These are phyloP conservation scores for Lobosporangium transversale DNA, from an alignment of 192 early-diverging fungal species.

Conservation along the genomic window DNA sequence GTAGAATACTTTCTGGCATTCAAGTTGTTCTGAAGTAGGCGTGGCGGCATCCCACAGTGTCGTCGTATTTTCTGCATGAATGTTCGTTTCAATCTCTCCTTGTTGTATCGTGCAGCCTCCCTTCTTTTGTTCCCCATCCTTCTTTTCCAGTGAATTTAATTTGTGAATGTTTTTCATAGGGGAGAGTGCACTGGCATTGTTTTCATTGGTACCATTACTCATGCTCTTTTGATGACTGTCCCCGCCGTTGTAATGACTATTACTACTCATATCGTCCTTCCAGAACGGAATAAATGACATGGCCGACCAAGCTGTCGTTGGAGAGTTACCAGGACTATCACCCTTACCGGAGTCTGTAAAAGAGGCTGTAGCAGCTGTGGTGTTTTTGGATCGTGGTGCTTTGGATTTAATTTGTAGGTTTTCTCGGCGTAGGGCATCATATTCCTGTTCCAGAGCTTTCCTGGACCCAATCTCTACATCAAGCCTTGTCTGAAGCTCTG, in stretches of 20 bases:
- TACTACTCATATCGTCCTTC: too few species aligned
- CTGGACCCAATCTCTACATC: constrained; percentile 23
- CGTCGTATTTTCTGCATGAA: not conserved
- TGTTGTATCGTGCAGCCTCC: too few species aligned
- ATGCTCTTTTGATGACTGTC: constrained; percentile 19
- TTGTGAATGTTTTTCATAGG: not conserved
- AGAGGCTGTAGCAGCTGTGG: not conserved
- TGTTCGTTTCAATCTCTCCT: constrained; percentile 6
- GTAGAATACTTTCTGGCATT: constrained; percentile 16
- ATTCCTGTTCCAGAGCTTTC: constrained; percentile 26
- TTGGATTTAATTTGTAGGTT: not conserved
- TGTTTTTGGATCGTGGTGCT: not conserved
- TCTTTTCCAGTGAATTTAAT: not conserved
- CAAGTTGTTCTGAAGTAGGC: constrained; percentile 17
- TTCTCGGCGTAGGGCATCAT: constrained; percentile 21
- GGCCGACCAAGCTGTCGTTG: too few species aligned
- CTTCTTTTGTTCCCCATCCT: not conserved
- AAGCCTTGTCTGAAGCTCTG: constrained; percentile 18
- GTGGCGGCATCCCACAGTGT: too few species aligned
- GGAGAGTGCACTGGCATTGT: not conserved
- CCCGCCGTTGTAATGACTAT: too few species aligned
- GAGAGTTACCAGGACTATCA: too few species aligned
- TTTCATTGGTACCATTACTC: not conserved
- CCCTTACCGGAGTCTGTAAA: too few species aligned
- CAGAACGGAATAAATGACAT: too few species aligned